A percentile compares a stretch with the other conserved stretches of the same genome.
Evolutionary conservation across 495 filamentous ascomycete genomes (phyloP).

Genomic region (Venustampulla echinocandica): DNA sequence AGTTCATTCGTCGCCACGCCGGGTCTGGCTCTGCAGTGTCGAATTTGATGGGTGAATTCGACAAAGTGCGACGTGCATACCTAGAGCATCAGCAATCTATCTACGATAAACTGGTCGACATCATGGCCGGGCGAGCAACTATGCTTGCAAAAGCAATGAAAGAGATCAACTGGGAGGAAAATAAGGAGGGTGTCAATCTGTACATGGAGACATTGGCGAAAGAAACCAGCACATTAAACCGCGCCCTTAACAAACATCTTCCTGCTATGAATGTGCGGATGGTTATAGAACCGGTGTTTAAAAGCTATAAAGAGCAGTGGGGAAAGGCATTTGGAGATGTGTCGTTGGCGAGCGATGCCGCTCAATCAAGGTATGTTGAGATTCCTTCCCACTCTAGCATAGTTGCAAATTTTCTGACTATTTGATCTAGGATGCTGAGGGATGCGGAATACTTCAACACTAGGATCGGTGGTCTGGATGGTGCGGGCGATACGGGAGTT

Average conservation of each 20-base stretch:
- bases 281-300: constrained; percentile 89
- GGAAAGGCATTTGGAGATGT: constrained; percentile 64
- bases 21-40: constrained; percentile 39
- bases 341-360: constrained; percentile 53
- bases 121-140: constrained; percentile 75
- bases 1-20: constrained; percentile 73
- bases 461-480: constrained; percentile 70
- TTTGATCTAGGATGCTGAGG: constrained; percentile 55
- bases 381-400: background rate
- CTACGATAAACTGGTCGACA: constrained; percentile 91
- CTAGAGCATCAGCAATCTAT: constrained; percentile 92
- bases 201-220: constrained; percentile 91
- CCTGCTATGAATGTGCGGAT: constrained; percentile 66
- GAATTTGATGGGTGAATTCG: constrained; percentile 72
- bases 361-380: constrained; percentile 58
- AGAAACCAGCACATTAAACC: constrained; percentile 81
- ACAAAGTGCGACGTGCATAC: constrained; percentile 79
- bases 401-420: constrained; percentile 9
- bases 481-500: constrained; percentile 61
- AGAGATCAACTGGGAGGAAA: constrained; percentile 62
- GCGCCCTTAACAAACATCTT: constrained; percentile 78
- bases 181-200: constrained; percentile 37
- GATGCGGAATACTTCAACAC: constrained; percentile 72
- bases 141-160: constrained; percentile 68
- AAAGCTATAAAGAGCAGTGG: constrained; percentile 77